Evolutionary conservation across 768 basidiomycete genomes (phyloP).

Genomic region (Tricholoma flavovirens): DNA sequence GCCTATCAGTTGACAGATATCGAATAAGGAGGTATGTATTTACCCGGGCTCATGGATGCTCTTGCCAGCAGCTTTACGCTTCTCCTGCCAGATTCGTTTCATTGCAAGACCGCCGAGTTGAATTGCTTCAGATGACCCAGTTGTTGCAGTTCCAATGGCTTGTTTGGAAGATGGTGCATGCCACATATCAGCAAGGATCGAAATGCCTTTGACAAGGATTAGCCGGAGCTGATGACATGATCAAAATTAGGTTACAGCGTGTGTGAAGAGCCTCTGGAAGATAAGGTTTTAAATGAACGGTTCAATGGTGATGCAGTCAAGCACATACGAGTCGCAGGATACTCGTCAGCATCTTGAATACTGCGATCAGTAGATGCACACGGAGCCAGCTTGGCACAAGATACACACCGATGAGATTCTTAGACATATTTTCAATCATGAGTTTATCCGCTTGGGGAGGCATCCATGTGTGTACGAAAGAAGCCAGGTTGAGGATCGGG

Average conservation of each 20-base stretch:
- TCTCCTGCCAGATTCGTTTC: constrained; percentile 67
- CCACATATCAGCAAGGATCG: constrained; percentile 59
- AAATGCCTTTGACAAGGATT: constrained; percentile 28
- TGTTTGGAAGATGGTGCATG: constrained; percentile 57
- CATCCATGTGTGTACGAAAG: constrained; percentile 62
- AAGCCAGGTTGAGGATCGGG: constrained; percentile 58
- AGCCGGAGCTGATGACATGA: neutral
- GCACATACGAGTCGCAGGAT: constrained; percentile 53
- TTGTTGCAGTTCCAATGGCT: constrained; percentile 67
- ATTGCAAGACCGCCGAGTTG: constrained; percentile 73
- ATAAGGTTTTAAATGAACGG: neutral
- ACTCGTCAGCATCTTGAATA: constrained; percentile 48
- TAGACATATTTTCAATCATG: constrained; percentile 56
- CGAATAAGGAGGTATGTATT: constrained; percentile 7
- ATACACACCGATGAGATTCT: constrained; percentile 52
- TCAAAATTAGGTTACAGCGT: constrained; percentile 3
- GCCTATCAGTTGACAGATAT: neutral
- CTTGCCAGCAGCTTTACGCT: constrained; percentile 58
- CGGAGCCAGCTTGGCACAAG: neutral
- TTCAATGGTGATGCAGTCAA: neutral
- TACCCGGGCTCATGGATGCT: constrained; percentile 76
- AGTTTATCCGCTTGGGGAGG: constrained; percentile 46
- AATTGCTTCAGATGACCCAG: constrained; percentile 67
- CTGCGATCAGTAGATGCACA: neutral
- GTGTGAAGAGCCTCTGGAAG: constrained; percentile 44